Evolutionary conservation across 495 filamentous ascomycete species (phyloP), one percentile per base, ranked within the genome.

Genomic region (Extremus antarcticus): DNA sequence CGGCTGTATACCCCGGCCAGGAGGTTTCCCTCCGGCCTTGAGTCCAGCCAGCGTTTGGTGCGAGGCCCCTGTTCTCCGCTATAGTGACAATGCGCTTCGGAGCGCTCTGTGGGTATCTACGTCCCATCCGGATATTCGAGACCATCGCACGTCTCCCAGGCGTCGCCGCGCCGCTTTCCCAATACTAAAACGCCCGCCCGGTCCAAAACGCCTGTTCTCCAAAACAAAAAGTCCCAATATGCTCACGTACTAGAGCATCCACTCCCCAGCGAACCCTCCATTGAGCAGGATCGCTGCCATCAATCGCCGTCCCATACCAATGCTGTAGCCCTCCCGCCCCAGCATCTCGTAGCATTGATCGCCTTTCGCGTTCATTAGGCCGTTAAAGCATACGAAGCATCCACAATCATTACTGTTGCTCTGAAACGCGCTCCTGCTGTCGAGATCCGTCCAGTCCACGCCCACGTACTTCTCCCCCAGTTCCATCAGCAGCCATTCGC

Each of bases 391-490:
- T 9, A 61, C 58, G 61, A 91, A 94, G 2, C 89, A 84, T 4
- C 89, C 89, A 56, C 89, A 95, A 63, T 95, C 89, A 55, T 71
- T 80, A 0, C 76, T 76, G 60, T 94, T 94, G 47, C 70, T 70
- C 59, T 95, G 89, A 8, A 60, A 64, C 0, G 83, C 80, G 23
- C 63, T 64, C 25, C 47, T 29, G 20, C 3, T 8, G 21, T 55
- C 51, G 15, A 51, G 21, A 1, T 59, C 66, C 76, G 8, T 73
- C 89, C 89, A 95, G 24, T 91, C 84, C 0, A 65, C 66, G 19
- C 75, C 76, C 8, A 73, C 67, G 56, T 76, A 91, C 15, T 68
- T 62, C 0, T 70, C 57, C 2, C 77, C 79, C 11, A 94, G 70
- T 55, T 84, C 79, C 25, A 67, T 68, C 21, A 65, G 63, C 8